These are phyloP conservation scores for Nothophaeocryptopus gaeumannii DNA, from an alignment of 2,329 filamentous ascomycete genomes.

Conservation along the genomic window DNA sequence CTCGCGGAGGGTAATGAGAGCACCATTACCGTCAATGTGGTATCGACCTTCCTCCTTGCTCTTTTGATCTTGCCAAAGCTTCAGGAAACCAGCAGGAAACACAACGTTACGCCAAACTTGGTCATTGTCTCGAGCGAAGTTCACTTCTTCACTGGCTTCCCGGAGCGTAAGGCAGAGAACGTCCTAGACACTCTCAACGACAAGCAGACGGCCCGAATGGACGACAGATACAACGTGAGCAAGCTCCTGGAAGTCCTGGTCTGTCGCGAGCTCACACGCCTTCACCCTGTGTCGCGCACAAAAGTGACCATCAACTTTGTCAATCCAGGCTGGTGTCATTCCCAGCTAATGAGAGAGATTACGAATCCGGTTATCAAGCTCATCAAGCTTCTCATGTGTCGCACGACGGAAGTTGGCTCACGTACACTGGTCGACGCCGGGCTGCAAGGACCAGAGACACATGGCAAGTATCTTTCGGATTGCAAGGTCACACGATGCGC, in stretches of 20 bases:
- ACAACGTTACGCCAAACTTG: conserved; percentile 37
- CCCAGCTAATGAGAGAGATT: conserved; percentile 40
- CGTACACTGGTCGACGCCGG: conserved; percentile 43
- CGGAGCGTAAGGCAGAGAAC: conserved; percentile 36
- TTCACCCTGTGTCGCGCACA: conserved; percentile 23
- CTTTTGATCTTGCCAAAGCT: conserved; percentile 53
- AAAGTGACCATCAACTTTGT: conserved; percentile 51
- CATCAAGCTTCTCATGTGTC: conserved; percentile 26
- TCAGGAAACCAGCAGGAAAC: conserved; percentile 38
- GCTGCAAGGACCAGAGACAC: conserved; percentile 34
- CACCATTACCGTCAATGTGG: conserved; percentile 53
- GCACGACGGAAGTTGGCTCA: conserved; percentile 41
- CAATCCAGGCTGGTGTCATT: conserved; percentile 55
- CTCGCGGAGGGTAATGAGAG: conserved; percentile 47
- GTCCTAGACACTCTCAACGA: conserved; percentile 41
- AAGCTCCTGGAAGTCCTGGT: conserved; percentile 51
- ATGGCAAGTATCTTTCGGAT: conserved; percentile 43
- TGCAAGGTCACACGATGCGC: conserved; percentile 28
- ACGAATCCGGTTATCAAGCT: conserved; percentile 13
- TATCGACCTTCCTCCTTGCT: conserved; percentile 52
- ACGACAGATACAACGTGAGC: conserved; percentile 43
- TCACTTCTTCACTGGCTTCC: conserved; percentile 37
- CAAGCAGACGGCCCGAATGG: conserved; percentile 37
- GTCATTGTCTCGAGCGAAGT: conserved; percentile 45
- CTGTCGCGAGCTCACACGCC: conserved; percentile 36